Conservation (phyloP, 2,329 filamentous ascomycete genomes). For the Colletotrichum echinochloae region DNA sequence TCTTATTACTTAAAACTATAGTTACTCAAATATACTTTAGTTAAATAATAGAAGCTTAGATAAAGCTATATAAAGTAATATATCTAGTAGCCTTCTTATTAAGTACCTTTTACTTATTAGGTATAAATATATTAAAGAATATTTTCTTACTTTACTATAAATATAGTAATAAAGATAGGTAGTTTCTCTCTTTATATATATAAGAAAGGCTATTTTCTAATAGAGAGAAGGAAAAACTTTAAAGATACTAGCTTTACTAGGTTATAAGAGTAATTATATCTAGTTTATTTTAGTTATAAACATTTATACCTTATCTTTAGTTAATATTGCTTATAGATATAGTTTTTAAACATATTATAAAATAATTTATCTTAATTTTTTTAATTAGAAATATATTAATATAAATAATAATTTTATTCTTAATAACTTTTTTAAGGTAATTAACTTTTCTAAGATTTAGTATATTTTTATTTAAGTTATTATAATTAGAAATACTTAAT, state of each 20-base stretch:
- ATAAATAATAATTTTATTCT: neutral
- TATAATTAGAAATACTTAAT: neutral
- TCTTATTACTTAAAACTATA: too few species aligned
- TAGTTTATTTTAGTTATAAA: neutral
- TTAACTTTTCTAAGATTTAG: neutral
- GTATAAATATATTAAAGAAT: neutral
- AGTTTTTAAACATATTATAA: neutral
- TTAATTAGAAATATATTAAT: neutral
- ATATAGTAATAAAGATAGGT: neutral
- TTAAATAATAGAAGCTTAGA: too few species aligned
- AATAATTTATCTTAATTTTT: rapidly evolving
- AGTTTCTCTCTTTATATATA: too few species aligned
- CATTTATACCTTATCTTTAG: neutral
- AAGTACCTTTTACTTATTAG: neutral
- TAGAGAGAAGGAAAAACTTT: too few species aligned
- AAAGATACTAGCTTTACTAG: neutral
- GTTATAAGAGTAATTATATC: too few species aligned
- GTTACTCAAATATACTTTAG: too few species aligned
- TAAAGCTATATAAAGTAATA: too few species aligned
- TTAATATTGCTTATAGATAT: neutral
- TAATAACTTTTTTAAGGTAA: too few species aligned
- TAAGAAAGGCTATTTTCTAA: neutral
- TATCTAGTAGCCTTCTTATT: too few species aligned
- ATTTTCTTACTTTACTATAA: rapidly evolving
- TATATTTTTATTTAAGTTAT: neutral